Base-by-base conservation (phyloP, 352 stramenopile genomes). In the Pythium utonaiense region DNA sequence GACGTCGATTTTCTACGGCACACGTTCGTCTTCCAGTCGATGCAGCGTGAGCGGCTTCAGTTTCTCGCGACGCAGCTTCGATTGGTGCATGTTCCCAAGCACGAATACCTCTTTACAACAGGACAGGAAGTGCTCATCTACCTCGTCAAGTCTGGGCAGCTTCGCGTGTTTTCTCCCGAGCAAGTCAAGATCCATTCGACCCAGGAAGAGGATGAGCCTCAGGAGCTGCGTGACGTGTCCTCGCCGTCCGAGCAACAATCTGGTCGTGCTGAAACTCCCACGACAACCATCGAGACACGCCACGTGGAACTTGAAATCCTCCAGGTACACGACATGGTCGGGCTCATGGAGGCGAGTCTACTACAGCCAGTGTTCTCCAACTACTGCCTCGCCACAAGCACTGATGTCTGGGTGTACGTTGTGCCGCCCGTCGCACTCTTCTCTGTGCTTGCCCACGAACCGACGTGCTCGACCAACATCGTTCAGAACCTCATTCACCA, bases 281-380 rank as follows among this genome's bases (percentile, higher is more conserved):
- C 60, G 17, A 57, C 48, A 33, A 59, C 22, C 2, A 41, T 54
- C 2, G 61, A 75, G 34, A 77, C 69, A 21, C 69, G 72, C 6
- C 69, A 78, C 50, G 66, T 86, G 5, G 78, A 88, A 44, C 64
- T 88, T 9, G 71, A 88, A 38, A 77, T 88, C n/a, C 50, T 88
- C 0, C 74, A 84, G 48, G 19, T 60, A 12, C 66, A 79, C 45
- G 75, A 88, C 57, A 60, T 66, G 4, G 66, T 77, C 12, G 78
- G 78, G 2, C 22, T 88, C 6, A 56, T 77, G 33, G 78, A 88
- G 22, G 63, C 53, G 6, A 75, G 71, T 28, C 21, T 71, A 3
- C 65, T 83, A 56, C 60, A 73, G 42, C 24, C 65, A 13, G 61
- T 63, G 4, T 89, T 87, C 50, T 56, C 65, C 1, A 75, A 67